Percentiles rank a stretch among this genome's conserved stretches.
These are phyloP conservation scores for Nemania sp. DNA, from an alignment of 2,329 filamentous ascomycete species.

Conservation along the genomic window DNA sequence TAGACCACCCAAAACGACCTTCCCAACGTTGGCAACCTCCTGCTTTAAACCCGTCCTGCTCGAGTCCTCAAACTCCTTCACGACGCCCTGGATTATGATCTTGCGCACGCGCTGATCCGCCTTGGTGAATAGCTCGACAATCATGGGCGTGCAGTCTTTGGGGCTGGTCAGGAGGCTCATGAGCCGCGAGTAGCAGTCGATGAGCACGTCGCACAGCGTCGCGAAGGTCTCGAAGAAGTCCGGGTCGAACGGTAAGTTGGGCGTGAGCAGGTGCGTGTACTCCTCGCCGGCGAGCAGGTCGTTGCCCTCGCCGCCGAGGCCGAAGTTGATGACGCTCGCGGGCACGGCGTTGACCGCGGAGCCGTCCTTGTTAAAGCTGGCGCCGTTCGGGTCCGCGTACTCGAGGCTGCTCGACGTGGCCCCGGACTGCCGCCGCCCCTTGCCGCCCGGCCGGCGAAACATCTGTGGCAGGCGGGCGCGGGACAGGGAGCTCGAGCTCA, in stretches of 20 bases:
- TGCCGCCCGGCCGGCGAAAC: conserved; percentile 69
- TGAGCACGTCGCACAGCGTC: conserved; percentile 91
- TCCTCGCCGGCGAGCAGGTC: conserved; percentile 81
- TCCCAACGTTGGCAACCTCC: conserved; percentile 84
- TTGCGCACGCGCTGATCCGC: conserved; percentile 85
- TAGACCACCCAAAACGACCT: conserved; percentile 85
- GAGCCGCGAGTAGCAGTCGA: conserved; percentile 86
- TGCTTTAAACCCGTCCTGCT: conserved; percentile 75
- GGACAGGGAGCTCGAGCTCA: conserved; percentile 69
- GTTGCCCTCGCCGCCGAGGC: conserved; percentile 57
- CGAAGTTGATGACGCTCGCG: conserved; percentile 59
- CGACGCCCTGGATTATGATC: conserved; percentile 82
- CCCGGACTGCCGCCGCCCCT: conserved; percentile 61
- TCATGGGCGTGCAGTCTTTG: conserved; percentile 67
- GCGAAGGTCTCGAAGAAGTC: conserved; percentile 98
- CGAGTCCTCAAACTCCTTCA: conserved; percentile 91
- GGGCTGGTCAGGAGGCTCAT: conserved; percentile 76
- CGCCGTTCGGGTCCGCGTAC: conserved; percentile 28
- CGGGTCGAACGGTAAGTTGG: conserved; percentile 89
- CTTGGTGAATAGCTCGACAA: conserved; percentile 88
- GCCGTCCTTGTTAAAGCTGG: conserved; percentile 33
- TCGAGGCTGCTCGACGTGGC: conserved; percentile 45
- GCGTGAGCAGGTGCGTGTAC: conserved; percentile 88
- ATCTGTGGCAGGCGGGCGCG: conserved; percentile 81
- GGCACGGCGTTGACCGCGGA: conserved; percentile 41